Conservation (phyloP, 345 rosid genomes). For the Eucalyptus regnans region DNA sequence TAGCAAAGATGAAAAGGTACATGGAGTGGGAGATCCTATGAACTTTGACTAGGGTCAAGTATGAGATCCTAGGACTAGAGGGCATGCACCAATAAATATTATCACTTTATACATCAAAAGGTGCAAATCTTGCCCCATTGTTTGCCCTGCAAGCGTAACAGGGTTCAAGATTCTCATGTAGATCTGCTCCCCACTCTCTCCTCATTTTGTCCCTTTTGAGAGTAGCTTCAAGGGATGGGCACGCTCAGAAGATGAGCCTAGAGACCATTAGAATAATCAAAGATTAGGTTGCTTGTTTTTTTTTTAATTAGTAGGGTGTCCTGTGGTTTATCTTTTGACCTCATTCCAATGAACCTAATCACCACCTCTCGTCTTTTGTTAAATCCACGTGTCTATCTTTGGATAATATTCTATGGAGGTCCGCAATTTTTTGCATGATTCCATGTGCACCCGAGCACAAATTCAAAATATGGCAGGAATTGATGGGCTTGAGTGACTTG, state of each 20-base stretch:
- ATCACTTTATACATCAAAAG: neutral
- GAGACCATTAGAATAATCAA: neutral
- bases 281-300: neutral
- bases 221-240: neutral
- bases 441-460: neutral
- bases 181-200: neutral
- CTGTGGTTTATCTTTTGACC: neutral
- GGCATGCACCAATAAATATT: neutral
- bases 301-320: neutral
- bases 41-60: neutral
- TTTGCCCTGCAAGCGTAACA: neutral
- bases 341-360: neutral
- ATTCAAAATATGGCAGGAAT: neutral
- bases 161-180: neutral
- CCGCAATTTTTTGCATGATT: neutral
- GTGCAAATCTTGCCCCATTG: neutral
- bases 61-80: neutral
- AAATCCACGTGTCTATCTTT: neutral
- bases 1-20: neutral
- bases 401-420: neutral
- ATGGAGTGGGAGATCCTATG: neutral
- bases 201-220: neutral
- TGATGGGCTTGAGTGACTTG: neutral
- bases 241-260: neutral
- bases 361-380: neutral